Evolutionary conservation across 345 rosid species (phyloP).

Genomic region (Hibiscus tridactylites): DNA sequence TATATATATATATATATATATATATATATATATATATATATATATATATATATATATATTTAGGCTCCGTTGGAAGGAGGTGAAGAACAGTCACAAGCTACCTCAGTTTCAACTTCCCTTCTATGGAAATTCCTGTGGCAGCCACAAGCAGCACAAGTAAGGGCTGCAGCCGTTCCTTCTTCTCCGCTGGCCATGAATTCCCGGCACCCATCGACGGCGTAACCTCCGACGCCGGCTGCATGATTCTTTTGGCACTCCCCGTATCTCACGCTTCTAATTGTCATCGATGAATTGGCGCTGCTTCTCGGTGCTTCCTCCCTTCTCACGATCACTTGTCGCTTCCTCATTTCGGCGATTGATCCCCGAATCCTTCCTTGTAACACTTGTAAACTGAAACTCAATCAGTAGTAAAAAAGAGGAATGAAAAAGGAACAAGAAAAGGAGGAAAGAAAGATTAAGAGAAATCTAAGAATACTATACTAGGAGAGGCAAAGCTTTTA

Average conservation of each 20-base stretch:
- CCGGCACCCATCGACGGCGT: conserved; percentile 77
- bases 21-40: neutral
- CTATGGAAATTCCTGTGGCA: conserved; percentile 68
- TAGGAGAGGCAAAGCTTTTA: neutral
- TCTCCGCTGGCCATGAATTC: conserved; percentile 74
- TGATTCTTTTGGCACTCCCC: conserved; percentile 80
- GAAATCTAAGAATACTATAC: neutral
- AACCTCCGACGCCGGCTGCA: conserved; percentile 65
- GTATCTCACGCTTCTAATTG: conserved; percentile 45
- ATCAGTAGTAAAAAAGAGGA: neutral
- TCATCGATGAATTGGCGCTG: conserved; percentile 29
- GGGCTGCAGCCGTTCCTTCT: conserved; percentile 42
- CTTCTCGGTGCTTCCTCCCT: conserved; percentile 45
- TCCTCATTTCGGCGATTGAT: conserved; percentile 37
- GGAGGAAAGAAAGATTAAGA: neutral
- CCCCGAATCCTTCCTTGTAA: conserved; percentile 10
- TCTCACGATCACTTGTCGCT: conserved; percentile 59
- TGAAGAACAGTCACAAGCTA: conserved; percentile 54
- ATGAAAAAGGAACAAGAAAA: neutral
- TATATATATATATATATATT: neutral
- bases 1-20: neutral
- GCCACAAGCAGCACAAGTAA: conserved; percentile 72
- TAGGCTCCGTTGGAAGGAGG: conserved; percentile 27
- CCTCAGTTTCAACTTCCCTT: conserved; percentile 60
- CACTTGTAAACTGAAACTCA: conserved; percentile 5